Conservation (phyloP, 2,329 filamentous ascomycete species). For the Dactylellina sp. region DNA sequence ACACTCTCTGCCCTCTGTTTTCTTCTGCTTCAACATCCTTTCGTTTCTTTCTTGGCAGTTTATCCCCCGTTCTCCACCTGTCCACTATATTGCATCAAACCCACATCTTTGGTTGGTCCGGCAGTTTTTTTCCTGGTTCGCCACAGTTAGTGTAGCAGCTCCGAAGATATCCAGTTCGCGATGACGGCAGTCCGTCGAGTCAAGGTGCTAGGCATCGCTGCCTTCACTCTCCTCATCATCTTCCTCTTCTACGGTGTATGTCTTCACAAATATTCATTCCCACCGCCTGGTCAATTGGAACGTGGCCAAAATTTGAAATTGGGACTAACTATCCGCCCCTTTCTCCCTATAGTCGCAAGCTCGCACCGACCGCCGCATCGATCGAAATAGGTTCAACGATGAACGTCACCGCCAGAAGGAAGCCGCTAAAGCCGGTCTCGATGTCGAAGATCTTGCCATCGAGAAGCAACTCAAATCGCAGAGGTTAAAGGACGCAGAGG, state of each 20-base stretch:
- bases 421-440: slow-evolving; percentile 65
- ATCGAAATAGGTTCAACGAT: slow-evolving; percentile 70
- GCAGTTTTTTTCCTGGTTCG: neutral
- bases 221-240: slow-evolving; percentile 74
- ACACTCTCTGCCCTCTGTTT: too few species aligned
- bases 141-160: neutral
- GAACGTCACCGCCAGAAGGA: slow-evolving; percentile 68
- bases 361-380: slow-evolving; percentile 64
- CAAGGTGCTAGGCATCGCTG: slow-evolving; percentile 74
- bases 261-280: slow-evolving; percentile 28
- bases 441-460: slow-evolving; percentile 70
- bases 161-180: slow-evolving; percentile 6
- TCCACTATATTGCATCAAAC: neutral
- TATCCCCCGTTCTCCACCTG: too few species aligned
- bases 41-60: too few species aligned
- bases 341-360: slow-evolving; percentile 63
- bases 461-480: slow-evolving; percentile 69
- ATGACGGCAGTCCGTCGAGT: slow-evolving; percentile 80
- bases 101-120: neutral
- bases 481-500: slow-evolving; percentile 76
- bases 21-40: too few species aligned
- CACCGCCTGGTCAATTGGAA: too few species aligned
- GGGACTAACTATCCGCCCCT: slow-evolving; percentile 6
- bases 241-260: slow-evolving; percentile 76
- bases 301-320: too few species aligned